Conservation (phyloP, 495 filamentous ascomycete genomes). For the Penicillium macrosclerotiorum region DNA sequence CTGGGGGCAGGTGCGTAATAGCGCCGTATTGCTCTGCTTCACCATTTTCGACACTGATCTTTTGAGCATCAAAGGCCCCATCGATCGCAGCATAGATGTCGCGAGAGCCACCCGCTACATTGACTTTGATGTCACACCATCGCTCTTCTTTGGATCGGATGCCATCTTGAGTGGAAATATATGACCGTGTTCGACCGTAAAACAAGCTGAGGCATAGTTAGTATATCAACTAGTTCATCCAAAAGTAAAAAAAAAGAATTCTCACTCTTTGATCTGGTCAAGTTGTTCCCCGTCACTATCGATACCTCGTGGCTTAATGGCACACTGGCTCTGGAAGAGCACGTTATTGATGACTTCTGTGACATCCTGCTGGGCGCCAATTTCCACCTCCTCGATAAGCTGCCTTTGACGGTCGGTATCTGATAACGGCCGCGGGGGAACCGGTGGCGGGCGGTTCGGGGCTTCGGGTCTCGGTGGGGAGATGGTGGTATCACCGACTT, state of each 20-base stretch:
- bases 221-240: background rate
- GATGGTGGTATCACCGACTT: background rate
- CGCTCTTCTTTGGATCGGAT: conserved; percentile 53
- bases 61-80: conserved; percentile 75
- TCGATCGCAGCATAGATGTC: conserved; percentile 84
- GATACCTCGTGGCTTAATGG: conserved; percentile 64
- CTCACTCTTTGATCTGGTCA: conserved; percentile 70
- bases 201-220: conserved; percentile 48
- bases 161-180: conserved; percentile 46
- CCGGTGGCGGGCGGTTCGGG: conserved; percentile 39
- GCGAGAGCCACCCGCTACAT: conserved; percentile 57
- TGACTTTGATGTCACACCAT: conserved; percentile 62
- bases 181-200: conserved; percentile 55
- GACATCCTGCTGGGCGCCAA: conserved; percentile 81
- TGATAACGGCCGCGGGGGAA: conserved; percentile 45
- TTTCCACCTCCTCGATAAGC: conserved; percentile 55
- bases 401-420: conserved; percentile 37
- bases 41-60: conserved; percentile 61
- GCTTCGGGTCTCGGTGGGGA: conserved; percentile 7
- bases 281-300: conserved; percentile 69
- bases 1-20: conserved; percentile 73
- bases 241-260: background rate
- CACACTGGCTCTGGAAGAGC: conserved; percentile 83
- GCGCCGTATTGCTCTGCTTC: conserved; percentile 68
- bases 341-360: conserved; percentile 93